Conservation (phyloP, 257 asterid genomes). For the Echites panduratus region DNA sequence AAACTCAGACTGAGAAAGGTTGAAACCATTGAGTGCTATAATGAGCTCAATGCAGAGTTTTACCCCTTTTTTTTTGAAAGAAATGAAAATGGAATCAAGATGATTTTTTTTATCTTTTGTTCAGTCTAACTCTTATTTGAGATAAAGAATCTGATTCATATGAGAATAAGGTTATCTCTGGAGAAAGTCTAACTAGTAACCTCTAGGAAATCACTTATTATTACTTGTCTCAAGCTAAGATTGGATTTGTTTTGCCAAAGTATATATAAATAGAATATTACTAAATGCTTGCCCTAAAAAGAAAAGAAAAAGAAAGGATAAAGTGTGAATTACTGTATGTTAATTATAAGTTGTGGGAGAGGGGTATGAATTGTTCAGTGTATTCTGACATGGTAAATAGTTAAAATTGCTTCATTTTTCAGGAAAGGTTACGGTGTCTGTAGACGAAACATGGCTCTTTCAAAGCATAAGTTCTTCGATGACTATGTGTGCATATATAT, state of each 20-base stretch:
- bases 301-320: too few relatives aligned
- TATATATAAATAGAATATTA: too few relatives aligned
- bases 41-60: slow-evolving; percentile 6
- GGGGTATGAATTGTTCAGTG: slow-evolving; percentile 6
- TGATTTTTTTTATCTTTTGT: too few relatives aligned
- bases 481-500: neutral
- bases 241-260: too few relatives aligned
- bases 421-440: neutral
- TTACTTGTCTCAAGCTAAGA: too few relatives aligned
- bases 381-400: slow-evolving; percentile 1
- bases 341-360: neutral
- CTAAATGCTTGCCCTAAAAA: too few relatives aligned
- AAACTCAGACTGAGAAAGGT: neutral
- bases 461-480: neutral
- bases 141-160: too few relatives aligned
- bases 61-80: neutral
- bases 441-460: neutral
- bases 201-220: too few relatives aligned
- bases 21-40: slow-evolving; percentile 7
- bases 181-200: too few relatives aligned
- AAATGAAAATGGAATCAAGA: neutral
- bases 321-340: neutral
- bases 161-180: too few relatives aligned
- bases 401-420: slow-evolving; percentile 5
- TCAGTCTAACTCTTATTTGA: too few relatives aligned